Conservation (phyloP, 257 asterid species). For the Primulina eburnea region DNA sequence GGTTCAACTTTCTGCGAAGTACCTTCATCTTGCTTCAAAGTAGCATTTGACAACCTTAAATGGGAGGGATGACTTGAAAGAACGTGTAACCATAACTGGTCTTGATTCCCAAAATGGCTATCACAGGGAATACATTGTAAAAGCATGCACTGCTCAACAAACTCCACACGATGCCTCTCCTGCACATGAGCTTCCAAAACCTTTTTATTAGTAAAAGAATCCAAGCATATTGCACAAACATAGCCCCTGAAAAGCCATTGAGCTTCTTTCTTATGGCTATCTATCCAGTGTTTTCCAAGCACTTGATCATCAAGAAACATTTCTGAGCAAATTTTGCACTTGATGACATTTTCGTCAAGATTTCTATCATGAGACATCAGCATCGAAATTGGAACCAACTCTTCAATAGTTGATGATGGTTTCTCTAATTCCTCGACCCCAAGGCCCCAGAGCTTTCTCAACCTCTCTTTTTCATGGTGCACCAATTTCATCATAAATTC, state of each 20-base stretch:
- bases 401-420: conserved; percentile 41
- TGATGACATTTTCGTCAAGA: conserved; percentile 45
- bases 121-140: conserved; percentile 91
- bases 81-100: conserved; percentile 88
- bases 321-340: conserved; percentile 79
- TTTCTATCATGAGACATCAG: conserved; percentile 33
- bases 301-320: conserved; percentile 57
- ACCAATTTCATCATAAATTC: conserved; percentile 65
- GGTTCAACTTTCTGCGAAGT: conserved; percentile 36
- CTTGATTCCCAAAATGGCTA: conserved; percentile 80
- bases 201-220: conserved; percentile 89
- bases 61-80: conserved; percentile 58
- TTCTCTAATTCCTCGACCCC: conserved; percentile 41
- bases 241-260: conserved; percentile 98
- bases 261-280: conserved; percentile 84
- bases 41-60: conserved; percentile 48
- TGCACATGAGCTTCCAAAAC: conserved; percentile 88
- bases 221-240: conserved; percentile 93
- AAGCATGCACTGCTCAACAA: conserved; percentile 95
- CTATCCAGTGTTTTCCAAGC: conserved; percentile 83
- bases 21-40: conserved; percentile 36
- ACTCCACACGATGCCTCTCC: conserved; percentile 87
- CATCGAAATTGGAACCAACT: conserved; percentile 34
- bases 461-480: conserved; percentile 65
- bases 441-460: conserved; percentile 72